phyloP scores from a whole-genome alignment of 192 early-diverging fungal species.

The Rhizoclosmatium globosum region DNA sequence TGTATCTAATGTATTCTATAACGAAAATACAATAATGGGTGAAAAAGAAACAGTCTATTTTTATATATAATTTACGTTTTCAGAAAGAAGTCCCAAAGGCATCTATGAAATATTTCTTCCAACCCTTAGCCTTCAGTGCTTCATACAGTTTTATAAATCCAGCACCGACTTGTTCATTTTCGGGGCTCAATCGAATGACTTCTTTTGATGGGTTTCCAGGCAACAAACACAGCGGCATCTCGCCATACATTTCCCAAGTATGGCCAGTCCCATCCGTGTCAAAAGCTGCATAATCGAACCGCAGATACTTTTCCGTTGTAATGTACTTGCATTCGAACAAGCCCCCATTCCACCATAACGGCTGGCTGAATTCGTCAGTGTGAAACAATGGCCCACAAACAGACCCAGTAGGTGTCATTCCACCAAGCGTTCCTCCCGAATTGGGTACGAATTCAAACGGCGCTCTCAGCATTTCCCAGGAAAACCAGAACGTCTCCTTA shows the following conservation, averaged over 20 bases:
- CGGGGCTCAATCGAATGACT: neutral
- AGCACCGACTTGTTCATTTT: neutral
- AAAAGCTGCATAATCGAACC: conserved; percentile 37
- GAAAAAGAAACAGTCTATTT: too few species aligned
- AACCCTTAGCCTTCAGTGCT: neutral
- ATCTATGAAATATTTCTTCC: conserved; percentile 19
- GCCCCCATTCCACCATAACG: conserved; percentile 50
- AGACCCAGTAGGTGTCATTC: conserved; percentile 23
- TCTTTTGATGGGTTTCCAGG: conserved; percentile 8
- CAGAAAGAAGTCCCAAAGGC: neutral
- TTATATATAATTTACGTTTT: neutral
- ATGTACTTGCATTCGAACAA: conserved; percentile 43
- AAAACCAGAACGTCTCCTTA: conserved; percentile 49
- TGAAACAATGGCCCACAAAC: conserved; percentile 42
- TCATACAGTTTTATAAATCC: conserved; percentile 19
- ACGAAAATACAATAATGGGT: too few species aligned
- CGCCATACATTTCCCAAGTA: conserved; percentile 16
- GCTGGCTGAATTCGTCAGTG: conserved; percentile 26
- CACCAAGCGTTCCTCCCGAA: conserved; percentile 64
- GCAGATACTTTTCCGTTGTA: neutral
- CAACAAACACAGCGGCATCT: conserved; percentile 19
- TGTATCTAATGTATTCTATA: too few species aligned
- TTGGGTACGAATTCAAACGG: conserved; percentile 62
- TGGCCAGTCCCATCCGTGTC: conserved; percentile 6
- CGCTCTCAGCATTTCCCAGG: conserved; percentile 67